Evolutionary conservation across 305 asterid genomes (phyloP).

Genomic region (Fraxinus nigra): DNA sequence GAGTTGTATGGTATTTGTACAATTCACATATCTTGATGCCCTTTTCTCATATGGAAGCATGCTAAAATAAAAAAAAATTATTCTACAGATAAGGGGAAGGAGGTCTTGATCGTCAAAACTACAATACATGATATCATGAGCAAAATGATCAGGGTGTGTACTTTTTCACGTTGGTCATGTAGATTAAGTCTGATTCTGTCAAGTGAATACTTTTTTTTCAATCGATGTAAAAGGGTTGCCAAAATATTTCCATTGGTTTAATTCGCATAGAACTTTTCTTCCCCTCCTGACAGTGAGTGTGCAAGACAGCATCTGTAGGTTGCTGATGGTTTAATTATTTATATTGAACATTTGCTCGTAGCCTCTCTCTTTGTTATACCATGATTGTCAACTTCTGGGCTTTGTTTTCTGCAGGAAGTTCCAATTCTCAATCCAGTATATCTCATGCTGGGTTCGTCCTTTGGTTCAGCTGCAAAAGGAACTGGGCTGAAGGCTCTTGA

Average conservation of each 20-base stretch:
- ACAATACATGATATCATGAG: conserved; percentile 95
- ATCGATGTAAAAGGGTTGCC: not conserved
- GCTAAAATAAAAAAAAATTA: conserved; percentile 25
- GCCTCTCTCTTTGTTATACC: not conserved
- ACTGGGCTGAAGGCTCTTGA: conserved; percentile 99
- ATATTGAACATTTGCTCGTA: not conserved
- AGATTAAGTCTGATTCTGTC: conserved; percentile 5
- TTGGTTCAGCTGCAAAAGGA: conserved; percentile 99
- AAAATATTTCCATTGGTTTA: not conserved
- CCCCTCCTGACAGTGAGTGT: not conserved
- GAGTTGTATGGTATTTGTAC: conserved; percentile 78
- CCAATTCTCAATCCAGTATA: conserved; percentile 65
- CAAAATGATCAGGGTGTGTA: conserved; percentile 87
- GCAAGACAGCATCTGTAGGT: not conserved
- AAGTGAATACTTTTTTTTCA: not conserved
- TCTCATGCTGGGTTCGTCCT: conserved; percentile 88
- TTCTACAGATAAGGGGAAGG: conserved; percentile 78
- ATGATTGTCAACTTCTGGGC: not conserved
- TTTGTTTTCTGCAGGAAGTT: conserved; percentile 56
- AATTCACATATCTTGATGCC: conserved; percentile 27
- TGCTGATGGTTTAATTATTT: not conserved
- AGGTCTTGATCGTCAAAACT: conserved; percentile 86
- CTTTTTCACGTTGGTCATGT: conserved; percentile 3
- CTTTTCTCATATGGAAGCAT: conserved; percentile 16
- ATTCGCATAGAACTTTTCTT: not conserved